These are phyloP conservation scores for Pythium monospermum DNA, from an alignment of 352 stramenopile genomes.

Conservation along the genomic window DNA sequence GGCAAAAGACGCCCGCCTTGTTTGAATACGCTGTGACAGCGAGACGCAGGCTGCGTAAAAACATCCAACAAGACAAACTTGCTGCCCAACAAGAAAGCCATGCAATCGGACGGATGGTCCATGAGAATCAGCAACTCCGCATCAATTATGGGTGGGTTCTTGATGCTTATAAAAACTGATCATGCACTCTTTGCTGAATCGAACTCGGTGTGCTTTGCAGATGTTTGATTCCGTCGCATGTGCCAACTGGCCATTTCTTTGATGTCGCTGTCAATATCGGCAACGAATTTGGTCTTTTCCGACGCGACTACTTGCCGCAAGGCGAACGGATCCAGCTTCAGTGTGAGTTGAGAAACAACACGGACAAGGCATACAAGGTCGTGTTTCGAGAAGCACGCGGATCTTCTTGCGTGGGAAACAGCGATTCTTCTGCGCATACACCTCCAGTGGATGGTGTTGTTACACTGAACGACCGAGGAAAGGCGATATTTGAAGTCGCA, in stretches of 20 bases:
- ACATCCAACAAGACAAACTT: constrained; percentile 40
- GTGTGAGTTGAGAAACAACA: constrained; percentile 39
- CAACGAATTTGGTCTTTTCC: constrained; percentile 82
- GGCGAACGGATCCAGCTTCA: constrained; percentile 46
- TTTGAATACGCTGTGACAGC: constrained; percentile 58
- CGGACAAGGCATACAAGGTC: constrained; percentile 25
- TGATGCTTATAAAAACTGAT: background rate
- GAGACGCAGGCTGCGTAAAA: constrained; percentile 47
- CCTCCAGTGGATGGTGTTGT: constrained; percentile 26
- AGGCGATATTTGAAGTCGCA: constrained; percentile 43
- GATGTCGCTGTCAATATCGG: constrained; percentile 69
- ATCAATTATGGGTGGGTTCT: constrained; percentile 65
- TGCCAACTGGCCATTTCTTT: constrained; percentile 47
- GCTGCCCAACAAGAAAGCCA: constrained; percentile 44
- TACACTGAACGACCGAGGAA: constrained; percentile 55
- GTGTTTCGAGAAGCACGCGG: constrained; percentile 10
- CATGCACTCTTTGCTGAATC: constrained; percentile 5
- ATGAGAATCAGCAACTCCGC: constrained; percentile 69
- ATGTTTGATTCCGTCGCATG: constrained; percentile 49
- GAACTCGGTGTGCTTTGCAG: constrained; percentile 26
- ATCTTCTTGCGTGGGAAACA: constrained; percentile 15
- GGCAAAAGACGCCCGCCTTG: constrained; percentile 18
- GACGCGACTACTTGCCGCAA: constrained; percentile 38
- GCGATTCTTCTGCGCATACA: constrained; percentile 1
- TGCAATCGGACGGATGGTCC: constrained; percentile 70